Base-by-base conservation (phyloP, 108 stramenopile species). In the Epithemia pelagica region DNA sequence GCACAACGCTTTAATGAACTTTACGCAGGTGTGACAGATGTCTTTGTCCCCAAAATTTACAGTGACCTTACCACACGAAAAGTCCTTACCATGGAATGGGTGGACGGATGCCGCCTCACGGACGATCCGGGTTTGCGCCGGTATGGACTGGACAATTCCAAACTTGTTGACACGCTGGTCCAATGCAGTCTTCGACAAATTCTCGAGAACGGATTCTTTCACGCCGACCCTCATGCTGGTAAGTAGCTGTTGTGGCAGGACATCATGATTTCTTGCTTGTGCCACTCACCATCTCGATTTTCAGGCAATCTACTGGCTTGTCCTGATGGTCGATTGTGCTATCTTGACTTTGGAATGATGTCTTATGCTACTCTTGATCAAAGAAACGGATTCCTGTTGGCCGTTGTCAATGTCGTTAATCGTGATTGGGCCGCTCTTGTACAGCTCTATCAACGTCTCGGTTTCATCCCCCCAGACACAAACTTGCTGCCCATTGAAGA, bases 71-170 rank as follows among this genome's bases (percentile, higher is more conserved):
- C 95, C 1, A 92, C 94, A 0, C 69, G 87, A 26, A 92, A 89
- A 61, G 97, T 98, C 0, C 64, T 98, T 67, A 94, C 93, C 1
- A 96, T 97, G 96, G 97, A 98, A 78, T 98, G 96, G 96, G 88
- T 92, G 0, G 91, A 92, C 67, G 91, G 91, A n/a, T 86, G 80
- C 72, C 84, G 91, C 8, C 73, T 98, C 66, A 91, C 89, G 32
- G 96, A 96, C 69, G 69, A 69, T 58, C 79, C 66, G 15, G 78
- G 71, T 63, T 75, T 97, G 66, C 81, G 74, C 27, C 62, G 62
- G 23, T 82, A 89, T 62, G 85, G 83, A 20, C 72, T 96, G 30
- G 87, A 90, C 54, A 60, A 76, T 31, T 80, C 72, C 56, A 90
- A 85, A 71, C 78, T 97, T 30, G 90, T 98, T 2, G 93, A 98